phyloP scores from a whole-genome alignment of 306 rosid genomes.

The Fragaria iinumae region DNA sequence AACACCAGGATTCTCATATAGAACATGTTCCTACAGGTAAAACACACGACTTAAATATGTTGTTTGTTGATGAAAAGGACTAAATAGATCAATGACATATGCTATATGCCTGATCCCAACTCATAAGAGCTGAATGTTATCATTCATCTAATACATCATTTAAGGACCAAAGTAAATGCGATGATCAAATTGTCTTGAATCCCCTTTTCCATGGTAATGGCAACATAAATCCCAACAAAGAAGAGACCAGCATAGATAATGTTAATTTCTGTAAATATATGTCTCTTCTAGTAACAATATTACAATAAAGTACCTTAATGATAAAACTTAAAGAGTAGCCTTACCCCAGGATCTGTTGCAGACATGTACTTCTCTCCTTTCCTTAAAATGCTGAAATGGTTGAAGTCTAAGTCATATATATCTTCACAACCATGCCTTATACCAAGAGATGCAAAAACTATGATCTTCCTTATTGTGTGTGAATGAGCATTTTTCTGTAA shows the following conservation, averaged over 20 bases:
- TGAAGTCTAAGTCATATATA: slow-evolving; percentile 71
- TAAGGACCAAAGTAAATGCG: neutral
- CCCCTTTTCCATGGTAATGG: neutral
- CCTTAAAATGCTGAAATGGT: slow-evolving; percentile 68
- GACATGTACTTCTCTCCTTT: slow-evolving; percentile 73
- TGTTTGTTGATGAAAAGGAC: slow-evolving; percentile 7
- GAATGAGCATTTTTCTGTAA: slow-evolving; percentile 61
- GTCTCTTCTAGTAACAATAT: neutral
- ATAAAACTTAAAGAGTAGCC: slow-evolving; percentile 5
- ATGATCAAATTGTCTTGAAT: neutral
- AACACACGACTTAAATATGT: neutral
- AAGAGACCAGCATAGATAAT: neutral
- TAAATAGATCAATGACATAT: neutral
- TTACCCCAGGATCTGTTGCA: slow-evolving; percentile 70
- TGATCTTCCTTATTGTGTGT: slow-evolving; percentile 78
- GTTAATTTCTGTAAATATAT: neutral
- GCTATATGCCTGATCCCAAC: neutral
- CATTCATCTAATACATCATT: neutral
- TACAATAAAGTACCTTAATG: neutral
- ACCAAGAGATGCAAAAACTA: slow-evolving; percentile 85
- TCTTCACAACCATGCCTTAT: slow-evolving; percentile 89
- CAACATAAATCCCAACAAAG: neutral
- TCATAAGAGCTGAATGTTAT: neutral
- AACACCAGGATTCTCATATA: slow-evolving; percentile 72
- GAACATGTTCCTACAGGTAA: slow-evolving; percentile 60